phyloP scores from a whole-genome alignment of 768 basidiomycete genomes.

The Mycena galopus region DNA sequence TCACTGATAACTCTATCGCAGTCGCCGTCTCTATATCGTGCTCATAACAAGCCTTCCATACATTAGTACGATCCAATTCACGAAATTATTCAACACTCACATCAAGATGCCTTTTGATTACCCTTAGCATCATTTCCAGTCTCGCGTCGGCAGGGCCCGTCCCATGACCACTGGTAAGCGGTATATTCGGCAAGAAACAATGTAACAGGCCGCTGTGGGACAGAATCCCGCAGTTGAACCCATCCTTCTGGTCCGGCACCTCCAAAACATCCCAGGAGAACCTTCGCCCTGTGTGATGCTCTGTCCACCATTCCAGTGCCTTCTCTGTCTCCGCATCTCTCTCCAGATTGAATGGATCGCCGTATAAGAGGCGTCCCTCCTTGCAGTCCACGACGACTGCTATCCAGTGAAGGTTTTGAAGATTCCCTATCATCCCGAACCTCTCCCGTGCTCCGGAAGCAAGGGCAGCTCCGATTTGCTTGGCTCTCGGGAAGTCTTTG shows the following conservation, averaged over 20 bases:
- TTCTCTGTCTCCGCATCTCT: neutral
- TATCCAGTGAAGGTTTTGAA: constrained; percentile 13
- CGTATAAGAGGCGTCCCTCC: neutral
- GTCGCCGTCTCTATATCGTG: neutral
- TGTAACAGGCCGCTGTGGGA: neutral
- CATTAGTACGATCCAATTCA: neutral
- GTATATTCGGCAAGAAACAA: neutral
- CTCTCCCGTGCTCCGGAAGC: constrained; percentile 4
- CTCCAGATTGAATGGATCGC: neutral
- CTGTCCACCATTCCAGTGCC: constrained; percentile 2
- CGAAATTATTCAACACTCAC: neutral
- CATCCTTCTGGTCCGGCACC: neutral
- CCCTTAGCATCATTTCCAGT: neutral
- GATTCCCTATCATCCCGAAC: neutral
- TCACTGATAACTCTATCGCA: neutral
- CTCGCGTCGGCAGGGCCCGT: neutral
- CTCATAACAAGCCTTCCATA: neutral
- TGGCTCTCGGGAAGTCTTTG: neutral
- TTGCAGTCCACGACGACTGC: neutral
- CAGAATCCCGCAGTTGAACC: constrained; percentile 11
- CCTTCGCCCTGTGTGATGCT: neutral
- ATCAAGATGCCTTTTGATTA: constrained; percentile 6
- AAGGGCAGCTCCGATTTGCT: neutral
- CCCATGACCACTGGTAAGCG: neutral
- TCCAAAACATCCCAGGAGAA: neutral